A percentile compares a stretch with the other conserved stretches of the same genome.
phyloP scores from a whole-genome alignment of 23 red algal genomes.

The Gracilaria vermiculophylla region DNA sequence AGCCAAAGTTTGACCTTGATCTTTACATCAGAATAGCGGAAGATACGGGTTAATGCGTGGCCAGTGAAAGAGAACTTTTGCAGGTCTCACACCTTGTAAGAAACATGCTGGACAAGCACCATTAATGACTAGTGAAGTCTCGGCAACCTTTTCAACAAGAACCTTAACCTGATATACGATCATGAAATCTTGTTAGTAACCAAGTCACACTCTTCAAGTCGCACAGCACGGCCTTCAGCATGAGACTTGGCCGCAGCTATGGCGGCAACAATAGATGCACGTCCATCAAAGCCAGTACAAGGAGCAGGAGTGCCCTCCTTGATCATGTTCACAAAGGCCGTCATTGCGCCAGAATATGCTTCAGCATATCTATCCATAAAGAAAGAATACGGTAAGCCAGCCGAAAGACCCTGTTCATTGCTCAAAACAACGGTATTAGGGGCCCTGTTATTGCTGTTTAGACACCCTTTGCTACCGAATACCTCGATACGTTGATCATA shows the following conservation, averaged over 20 bases:
- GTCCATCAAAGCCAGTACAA: slow-evolving; percentile 81
- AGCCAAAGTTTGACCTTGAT: too few relatives aligned
- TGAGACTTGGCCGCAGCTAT: slow-evolving; percentile 78
- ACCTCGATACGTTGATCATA: slow-evolving; percentile 99
- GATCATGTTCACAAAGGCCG: slow-evolving; percentile 94
- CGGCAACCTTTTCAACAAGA: too few relatives aligned
- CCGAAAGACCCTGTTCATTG: slow-evolving; percentile 45
- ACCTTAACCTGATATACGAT: too few relatives aligned
- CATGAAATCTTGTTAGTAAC: slow-evolving; percentile 11
- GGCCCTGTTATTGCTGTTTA: slow-evolving; percentile 84
- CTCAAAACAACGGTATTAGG: slow-evolving; percentile 73
- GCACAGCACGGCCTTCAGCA: slow-evolving; percentile 79
- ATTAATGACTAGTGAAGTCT: too few relatives aligned
- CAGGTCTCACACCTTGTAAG: too few relatives aligned
- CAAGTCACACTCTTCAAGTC: slow-evolving; percentile 62
- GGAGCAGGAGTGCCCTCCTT: slow-evolving; percentile 52
- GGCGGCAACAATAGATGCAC: slow-evolving; percentile 91
- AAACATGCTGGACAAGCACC: too few relatives aligned
- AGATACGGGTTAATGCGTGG: too few relatives aligned
- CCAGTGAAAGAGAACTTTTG: too few relatives aligned
- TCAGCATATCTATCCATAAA: slow-evolving; percentile 99
- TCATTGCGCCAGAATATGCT: slow-evolving; percentile 90
- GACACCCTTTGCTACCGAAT: slow-evolving; percentile 83
- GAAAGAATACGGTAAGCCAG: slow-evolving; percentile 83
- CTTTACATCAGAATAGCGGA: too few relatives aligned